These are phyloP conservation scores for Setaria viridis DNA, from an alignment of 202 grass and related monocot genomes.

Conservation along the genomic window DNA sequence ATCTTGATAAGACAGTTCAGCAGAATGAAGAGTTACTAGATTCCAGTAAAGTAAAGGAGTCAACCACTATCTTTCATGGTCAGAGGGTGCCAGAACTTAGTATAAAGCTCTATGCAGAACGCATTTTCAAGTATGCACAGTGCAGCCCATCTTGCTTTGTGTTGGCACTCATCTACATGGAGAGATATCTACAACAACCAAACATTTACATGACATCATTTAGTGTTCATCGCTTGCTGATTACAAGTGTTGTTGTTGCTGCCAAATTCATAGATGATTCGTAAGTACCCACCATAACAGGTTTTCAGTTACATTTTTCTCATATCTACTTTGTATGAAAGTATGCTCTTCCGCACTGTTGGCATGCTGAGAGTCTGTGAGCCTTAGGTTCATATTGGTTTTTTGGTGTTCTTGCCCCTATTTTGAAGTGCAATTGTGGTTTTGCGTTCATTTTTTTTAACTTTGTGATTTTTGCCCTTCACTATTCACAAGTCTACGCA, in stretches of 20 bases:
- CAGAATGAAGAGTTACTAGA: slow-evolving; percentile 66
- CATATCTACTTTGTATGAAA: slow-evolving; percentile 10
- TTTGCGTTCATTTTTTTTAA: too few species aligned
- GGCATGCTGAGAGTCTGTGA: neutral
- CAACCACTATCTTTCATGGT: slow-evolving; percentile 74
- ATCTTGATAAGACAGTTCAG: slow-evolving; percentile 69
- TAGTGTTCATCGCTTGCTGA: slow-evolving; percentile 82
- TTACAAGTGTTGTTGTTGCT: slow-evolving; percentile 80
- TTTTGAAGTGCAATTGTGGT: too few species aligned
- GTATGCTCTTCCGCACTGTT: neutral
- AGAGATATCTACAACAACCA: slow-evolving; percentile 87
- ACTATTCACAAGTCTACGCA: too few species aligned
- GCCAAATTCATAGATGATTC: slow-evolving; percentile 95
- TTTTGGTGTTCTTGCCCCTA: too few species aligned
- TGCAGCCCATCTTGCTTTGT: slow-evolving; percentile 97
- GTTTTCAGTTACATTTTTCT: neutral
- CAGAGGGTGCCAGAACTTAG: slow-evolving; percentile 75
- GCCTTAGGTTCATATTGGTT: neutral
- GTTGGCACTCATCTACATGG: slow-evolving; percentile 81
- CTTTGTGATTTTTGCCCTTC: too few species aligned
- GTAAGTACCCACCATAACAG: slow-evolving; percentile 50
- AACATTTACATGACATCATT: slow-evolving; percentile 67
- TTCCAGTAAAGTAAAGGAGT: slow-evolving; percentile 59
- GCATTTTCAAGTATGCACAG: slow-evolving; percentile 91
- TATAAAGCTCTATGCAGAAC: slow-evolving; percentile 78